Conservation (phyloP, 2,329 filamentous ascomycete species). For the Fusarium devonianum region DNA sequence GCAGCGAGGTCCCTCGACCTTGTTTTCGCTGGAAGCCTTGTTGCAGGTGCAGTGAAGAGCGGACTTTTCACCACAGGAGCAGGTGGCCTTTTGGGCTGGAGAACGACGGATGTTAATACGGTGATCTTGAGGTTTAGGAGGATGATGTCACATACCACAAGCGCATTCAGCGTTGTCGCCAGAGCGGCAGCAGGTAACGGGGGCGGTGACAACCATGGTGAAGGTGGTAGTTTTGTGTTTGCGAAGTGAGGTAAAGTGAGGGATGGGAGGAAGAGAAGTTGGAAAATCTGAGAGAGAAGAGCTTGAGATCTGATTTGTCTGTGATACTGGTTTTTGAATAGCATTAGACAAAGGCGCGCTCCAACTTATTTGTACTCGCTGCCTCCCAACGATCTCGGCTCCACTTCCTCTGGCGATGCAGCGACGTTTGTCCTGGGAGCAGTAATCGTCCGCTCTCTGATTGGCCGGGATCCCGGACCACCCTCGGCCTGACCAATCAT, state of each 20-base stretch:
- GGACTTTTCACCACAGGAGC: conserved; percentile 88
- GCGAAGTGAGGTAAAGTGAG: background rate
- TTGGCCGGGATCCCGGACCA: background rate
- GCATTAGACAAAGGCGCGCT: conserved; percentile 8
- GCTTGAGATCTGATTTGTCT: conserved; percentile 5
- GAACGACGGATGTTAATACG: conserved; percentile 8
- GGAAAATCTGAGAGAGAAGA: background rate
- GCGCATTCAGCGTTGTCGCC: conserved; percentile 59
- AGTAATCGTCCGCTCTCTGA: conserved; percentile 25
- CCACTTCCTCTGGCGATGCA: conserved; percentile 26
- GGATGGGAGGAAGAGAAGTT: too few species aligned
- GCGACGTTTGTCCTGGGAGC: background rate
- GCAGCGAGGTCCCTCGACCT: conserved; percentile 74
- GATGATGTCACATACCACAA: conserved; percentile 58
- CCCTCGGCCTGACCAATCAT: conserved; percentile 9
- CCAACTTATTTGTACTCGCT: conserved; percentile 40
- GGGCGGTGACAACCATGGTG: conserved; percentile 45
- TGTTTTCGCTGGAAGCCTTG: conserved; percentile 79
- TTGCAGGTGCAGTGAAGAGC: conserved; percentile 88
- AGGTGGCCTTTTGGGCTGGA: conserved; percentile 70
- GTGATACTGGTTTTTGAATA: conserved; percentile 5
- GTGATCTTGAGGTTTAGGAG: background rate
- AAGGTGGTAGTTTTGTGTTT: conserved; percentile 9
- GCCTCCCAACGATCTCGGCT: background rate
- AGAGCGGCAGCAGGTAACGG: conserved; percentile 65